Percentiles rank a stretch among this genome's conserved stretches.
phyloP scores from a whole-genome alignment of 257 asterid genomes.

The Jacaranda mimosifolia region DNA sequence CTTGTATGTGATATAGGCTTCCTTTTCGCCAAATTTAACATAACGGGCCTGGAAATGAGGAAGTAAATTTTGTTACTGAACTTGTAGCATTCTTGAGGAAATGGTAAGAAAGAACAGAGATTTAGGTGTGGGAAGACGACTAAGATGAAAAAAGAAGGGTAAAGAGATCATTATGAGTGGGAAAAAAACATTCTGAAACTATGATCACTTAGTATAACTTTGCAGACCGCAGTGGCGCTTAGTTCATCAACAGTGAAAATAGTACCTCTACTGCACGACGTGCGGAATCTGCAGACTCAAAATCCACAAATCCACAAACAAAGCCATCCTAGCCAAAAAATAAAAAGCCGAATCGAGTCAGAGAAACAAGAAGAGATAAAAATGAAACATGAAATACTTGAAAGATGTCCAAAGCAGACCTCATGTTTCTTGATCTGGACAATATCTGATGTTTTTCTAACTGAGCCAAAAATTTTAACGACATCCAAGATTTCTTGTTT shows the following conservation, averaged over 20 bases:
- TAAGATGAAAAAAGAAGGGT: too few species aligned
- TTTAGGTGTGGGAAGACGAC: too few species aligned
- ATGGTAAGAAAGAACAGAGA: neutral
- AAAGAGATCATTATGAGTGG: neutral
- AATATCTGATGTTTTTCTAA: constrained; percentile 41
- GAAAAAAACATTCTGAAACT: neutral
- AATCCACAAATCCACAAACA: constrained; percentile 77
- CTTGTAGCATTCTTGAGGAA: neutral
- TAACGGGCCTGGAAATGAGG: constrained; percentile 50
- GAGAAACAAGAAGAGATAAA: neutral
- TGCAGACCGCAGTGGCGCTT: neutral
- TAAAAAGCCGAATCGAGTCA: constrained; percentile 30
- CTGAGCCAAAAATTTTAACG: constrained; percentile 61
- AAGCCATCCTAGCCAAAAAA: constrained; percentile 62
- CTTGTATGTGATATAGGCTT: constrained; percentile 56
- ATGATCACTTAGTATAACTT: neutral
- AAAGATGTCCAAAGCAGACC: constrained; percentile 39
- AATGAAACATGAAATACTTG: neutral
- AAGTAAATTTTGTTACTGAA: neutral
- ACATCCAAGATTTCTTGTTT: constrained; percentile 48
- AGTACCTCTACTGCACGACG: constrained; percentile 67
- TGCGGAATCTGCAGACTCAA: constrained; percentile 65
- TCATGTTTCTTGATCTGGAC: constrained; percentile 56
- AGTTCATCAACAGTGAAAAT: neutral
- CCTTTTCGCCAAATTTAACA: constrained; percentile 50